Evolutionary conservation across 805 yeast species (phyloP).

Genomic region (Wickerhamiella sorbophila): DNA sequence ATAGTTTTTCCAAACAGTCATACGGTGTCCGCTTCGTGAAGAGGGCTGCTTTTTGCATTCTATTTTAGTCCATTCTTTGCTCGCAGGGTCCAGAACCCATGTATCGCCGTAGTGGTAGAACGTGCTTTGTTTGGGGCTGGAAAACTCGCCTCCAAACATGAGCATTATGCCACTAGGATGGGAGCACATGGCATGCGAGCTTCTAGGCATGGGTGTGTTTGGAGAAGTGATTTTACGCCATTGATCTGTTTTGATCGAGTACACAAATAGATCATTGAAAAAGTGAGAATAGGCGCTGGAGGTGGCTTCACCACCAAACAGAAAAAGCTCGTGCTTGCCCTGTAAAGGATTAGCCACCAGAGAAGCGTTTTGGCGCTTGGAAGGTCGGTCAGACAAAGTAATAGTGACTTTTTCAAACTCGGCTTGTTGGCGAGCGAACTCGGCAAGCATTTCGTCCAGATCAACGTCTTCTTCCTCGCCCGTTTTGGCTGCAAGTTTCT

Average conservation of each 20-base stretch:
- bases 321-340: slow-evolving; percentile 58
- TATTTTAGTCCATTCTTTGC: slow-evolving; percentile 81
- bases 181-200: slow-evolving; percentile 85
- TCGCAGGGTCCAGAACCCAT: slow-evolving; percentile 75
- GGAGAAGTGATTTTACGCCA: slow-evolving; percentile 75
- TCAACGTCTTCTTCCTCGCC: slow-evolving; percentile 79
- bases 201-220: slow-evolving; percentile 82
- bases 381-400: slow-evolving; percentile 44
- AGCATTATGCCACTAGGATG: slow-evolving; percentile 82
- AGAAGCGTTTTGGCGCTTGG: slow-evolving; percentile 57
- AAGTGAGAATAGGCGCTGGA: slow-evolving; percentile 42
- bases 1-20: slow-evolving; percentile 84
- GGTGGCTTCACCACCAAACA: slow-evolving; percentile 83
- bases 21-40: slow-evolving; percentile 84
- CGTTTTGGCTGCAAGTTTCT: slow-evolving; percentile 57
- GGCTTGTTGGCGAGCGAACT: slow-evolving; percentile 67
- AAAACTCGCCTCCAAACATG: slow-evolving; percentile 92
- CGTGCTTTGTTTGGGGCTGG: slow-evolving; percentile 89
- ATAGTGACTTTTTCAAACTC: slow-evolving; percentile 58
- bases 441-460: slow-evolving; percentile 67
- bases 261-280: slow-evolving; percentile 67
- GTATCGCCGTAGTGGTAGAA: slow-evolving; percentile 95
- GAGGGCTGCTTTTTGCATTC: slow-evolving; percentile 59
- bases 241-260: slow-evolving; percentile 56
- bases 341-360: slow-evolving; percentile 63